phyloP scores from a whole-genome alignment of 805 yeast genomes.

The Diddensiella transvaalensis region DNA sequence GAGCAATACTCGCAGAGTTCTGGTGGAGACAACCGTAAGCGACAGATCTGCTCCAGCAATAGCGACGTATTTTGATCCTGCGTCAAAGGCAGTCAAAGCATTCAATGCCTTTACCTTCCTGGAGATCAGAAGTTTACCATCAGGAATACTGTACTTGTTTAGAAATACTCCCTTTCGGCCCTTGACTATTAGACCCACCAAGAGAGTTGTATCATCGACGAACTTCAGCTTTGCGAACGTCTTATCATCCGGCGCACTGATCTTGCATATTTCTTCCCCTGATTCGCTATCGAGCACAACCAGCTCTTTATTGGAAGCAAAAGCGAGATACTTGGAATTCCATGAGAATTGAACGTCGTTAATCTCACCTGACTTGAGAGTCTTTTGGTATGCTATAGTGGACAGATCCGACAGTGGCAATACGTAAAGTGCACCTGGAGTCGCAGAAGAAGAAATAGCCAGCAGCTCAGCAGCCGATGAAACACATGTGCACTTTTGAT shows the following conservation, averaged over 20 bases:
- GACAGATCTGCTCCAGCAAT: constrained; percentile 67
- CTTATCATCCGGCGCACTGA: constrained; percentile 24
- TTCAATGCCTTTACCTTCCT: constrained; percentile 15
- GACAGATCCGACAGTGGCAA: constrained; percentile 47
- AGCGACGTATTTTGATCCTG: constrained; percentile 49
- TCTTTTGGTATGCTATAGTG: constrained; percentile 38
- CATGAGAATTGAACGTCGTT: constrained; percentile 66
- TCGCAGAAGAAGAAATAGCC: constrained; percentile 63
- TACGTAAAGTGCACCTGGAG: constrained; percentile 61
- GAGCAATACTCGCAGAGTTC: constrained; percentile 49
- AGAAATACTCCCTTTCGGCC: constrained; percentile 40
- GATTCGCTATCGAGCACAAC: constrained; percentile 49
- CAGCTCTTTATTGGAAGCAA: constrained; percentile 54
- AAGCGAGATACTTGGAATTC: constrained; percentile 61
- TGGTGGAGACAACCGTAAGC: constrained; percentile 50
- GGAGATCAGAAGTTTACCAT: constrained; percentile 4
- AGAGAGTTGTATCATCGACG: constrained; percentile 34
- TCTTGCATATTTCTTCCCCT: constrained; percentile 33
- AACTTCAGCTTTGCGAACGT: constrained; percentile 44
- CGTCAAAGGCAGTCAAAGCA: constrained; percentile 45
- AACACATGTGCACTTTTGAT: constrained; percentile 55
- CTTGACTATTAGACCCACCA: constrained; percentile 44
- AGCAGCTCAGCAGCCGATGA: constrained; percentile 60
- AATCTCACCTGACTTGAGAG: constrained; percentile 36
- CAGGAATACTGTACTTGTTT: constrained; percentile 27